Percentiles rank a stretch among this genome's conserved stretches.
phyloP scores from a whole-genome alignment of 2,329 filamentous ascomycete species.

The Akanthomyces uredinophilus region DNA sequence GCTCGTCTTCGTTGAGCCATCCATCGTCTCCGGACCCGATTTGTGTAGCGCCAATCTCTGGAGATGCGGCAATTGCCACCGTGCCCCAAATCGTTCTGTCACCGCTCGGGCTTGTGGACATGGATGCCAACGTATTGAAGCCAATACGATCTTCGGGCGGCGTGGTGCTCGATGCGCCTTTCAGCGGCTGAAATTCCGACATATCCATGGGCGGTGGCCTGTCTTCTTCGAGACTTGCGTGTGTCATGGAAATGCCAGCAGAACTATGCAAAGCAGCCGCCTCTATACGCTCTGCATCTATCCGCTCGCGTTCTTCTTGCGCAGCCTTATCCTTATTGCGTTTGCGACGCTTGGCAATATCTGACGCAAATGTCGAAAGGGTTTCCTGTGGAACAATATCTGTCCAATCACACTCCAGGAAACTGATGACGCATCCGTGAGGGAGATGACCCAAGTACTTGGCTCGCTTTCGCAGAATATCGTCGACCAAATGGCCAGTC shows the following conservation, averaged over 20 bases:
- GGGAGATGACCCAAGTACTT: constrained; percentile 87
- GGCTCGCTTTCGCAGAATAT: constrained; percentile 72
- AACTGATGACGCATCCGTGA: constrained; percentile 84
- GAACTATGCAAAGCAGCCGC: constrained; percentile 59
- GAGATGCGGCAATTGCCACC: constrained; percentile 56
- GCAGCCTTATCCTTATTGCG: constrained; percentile 76
- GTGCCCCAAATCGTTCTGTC: constrained; percentile 93
- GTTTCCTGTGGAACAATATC: constrained; percentile 74
- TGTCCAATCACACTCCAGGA: constrained; percentile 92
- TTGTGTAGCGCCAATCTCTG: constrained; percentile 42
- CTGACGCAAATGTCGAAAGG: constrained; percentile 68
- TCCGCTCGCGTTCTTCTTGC: constrained; percentile 78
- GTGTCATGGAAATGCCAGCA: constrained; percentile 34
- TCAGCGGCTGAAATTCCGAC: constrained; percentile 62
- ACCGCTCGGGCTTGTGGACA: constrained; percentile 75
- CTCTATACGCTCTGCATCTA: constrained; percentile 76
- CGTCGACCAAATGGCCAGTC: constrained; percentile 81
- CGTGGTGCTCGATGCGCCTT: constrained; percentile 43
- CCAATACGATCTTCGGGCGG: constrained; percentile 54
- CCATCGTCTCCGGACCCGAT: constrained; percentile 58
- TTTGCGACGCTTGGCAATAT: constrained; percentile 72
- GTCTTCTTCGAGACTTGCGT: constrained; percentile 35
- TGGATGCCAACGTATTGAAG: constrained; percentile 65
- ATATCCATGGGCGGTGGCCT: constrained; percentile 39
- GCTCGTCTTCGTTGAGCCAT: constrained; percentile 77